These are phyloP conservation scores for Davidsoniella eucalypti DNA, from an alignment of 2,329 filamentous ascomycete species.

Conservation along the genomic window DNA sequence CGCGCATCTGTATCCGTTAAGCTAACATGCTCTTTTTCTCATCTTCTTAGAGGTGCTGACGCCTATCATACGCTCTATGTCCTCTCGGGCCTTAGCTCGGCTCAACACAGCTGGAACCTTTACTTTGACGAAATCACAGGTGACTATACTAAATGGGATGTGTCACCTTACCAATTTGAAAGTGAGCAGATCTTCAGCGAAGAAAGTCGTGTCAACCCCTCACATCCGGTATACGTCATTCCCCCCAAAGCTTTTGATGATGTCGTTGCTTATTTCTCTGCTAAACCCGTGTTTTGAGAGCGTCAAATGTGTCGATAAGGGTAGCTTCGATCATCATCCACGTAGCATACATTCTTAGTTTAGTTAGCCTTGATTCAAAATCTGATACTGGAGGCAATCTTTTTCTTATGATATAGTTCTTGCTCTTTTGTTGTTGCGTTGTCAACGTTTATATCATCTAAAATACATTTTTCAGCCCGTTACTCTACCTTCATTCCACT, in stretches of 20 bases:
- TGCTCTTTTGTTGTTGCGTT: too few relatives aligned
- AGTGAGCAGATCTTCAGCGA: slow-evolving; percentile 45
- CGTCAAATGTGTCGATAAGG: neutral
- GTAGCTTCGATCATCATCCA: neutral
- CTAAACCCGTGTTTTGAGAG: slow-evolving; percentile 37
- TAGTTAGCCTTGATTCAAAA: slow-evolving; percentile 23
- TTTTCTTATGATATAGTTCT: neutral
- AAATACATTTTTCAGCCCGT: too few relatives aligned
- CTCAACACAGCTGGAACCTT: slow-evolving; percentile 51
- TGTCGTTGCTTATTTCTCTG: slow-evolving; percentile 48
- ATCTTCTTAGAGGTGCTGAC: slow-evolving; percentile 47
- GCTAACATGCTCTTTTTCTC: slow-evolving; percentile 3
- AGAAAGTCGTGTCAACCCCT: slow-evolving; percentile 48
- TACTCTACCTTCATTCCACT: too few relatives aligned
- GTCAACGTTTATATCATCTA: too few relatives aligned
- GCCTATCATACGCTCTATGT: slow-evolving; percentile 91
- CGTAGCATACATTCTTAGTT: neutral
- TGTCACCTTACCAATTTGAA: slow-evolving; percentile 3
- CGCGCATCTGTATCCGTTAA: too few relatives aligned
- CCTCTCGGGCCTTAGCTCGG: slow-evolving; percentile 66
- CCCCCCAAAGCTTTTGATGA: slow-evolving; percentile 51
- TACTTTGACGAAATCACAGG: slow-evolving; percentile 14
- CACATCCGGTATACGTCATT: slow-evolving; percentile 77
- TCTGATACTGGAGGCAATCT: neutral
- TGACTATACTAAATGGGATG: slow-evolving; percentile 9